These are phyloP conservation scores for Tricholoma sp. DNA, from an alignment of 768 basidiomycete species.

Conservation along the genomic window DNA sequence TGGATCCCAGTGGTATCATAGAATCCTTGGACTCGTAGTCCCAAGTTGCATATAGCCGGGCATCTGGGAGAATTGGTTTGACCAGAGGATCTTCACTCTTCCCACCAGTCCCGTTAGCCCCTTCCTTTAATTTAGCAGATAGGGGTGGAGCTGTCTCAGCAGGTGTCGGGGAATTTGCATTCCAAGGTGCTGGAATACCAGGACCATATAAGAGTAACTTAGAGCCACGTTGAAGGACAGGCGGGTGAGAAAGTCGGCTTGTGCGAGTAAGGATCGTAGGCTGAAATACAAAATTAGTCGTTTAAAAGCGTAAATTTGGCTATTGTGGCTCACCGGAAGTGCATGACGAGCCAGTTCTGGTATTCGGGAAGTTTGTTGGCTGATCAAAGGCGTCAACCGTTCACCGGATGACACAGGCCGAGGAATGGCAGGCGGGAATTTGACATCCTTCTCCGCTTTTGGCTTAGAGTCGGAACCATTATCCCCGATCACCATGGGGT, in stretches of 20 bases:
- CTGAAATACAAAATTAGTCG: conserved; percentile 23
- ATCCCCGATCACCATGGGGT: conserved; percentile 45
- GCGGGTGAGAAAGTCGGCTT: conserved; percentile 61
- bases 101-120: conserved; percentile 22
- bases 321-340: conserved; percentile 53
- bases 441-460: conserved; percentile 41
- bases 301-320: neutral
- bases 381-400: conserved; percentile 58
- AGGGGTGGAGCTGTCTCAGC: conserved; percentile 21
- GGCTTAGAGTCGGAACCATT: conserved; percentile 19
- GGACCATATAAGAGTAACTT: conserved; percentile 43
- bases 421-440: conserved; percentile 45
- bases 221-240: conserved; percentile 49
- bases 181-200: conserved; percentile 51
- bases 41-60: conserved; percentile 53
- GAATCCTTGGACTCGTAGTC: conserved; percentile 51
- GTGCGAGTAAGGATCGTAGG: conserved; percentile 54
- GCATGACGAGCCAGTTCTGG: conserved; percentile 63
- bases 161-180: conserved; percentile 32
- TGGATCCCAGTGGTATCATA: conserved; percentile 26
- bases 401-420: conserved; percentile 39
- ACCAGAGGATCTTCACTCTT: conserved; percentile 22
- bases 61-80: conserved; percentile 42
- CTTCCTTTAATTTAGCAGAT: conserved; percentile 15
- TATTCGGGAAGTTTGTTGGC: conserved; percentile 59